Conservation (phyloP, 768 basidiomycete genomes). For the Mycena alexandri region DNA sequence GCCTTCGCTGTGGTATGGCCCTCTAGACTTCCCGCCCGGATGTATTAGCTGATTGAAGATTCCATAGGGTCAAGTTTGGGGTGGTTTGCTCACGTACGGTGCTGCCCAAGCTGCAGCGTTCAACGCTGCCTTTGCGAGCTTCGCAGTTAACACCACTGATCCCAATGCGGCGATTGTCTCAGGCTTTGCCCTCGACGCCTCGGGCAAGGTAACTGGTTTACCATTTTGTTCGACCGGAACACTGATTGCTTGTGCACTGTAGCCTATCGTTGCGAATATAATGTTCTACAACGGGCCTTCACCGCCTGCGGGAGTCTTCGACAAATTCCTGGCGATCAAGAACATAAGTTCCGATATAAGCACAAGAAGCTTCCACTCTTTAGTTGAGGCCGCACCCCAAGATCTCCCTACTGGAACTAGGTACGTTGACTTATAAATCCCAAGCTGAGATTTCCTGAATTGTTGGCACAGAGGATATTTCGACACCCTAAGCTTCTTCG, state of each 20-base stretch:
- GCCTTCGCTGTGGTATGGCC: conserved; percentile 58
- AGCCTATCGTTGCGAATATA: conserved; percentile 46
- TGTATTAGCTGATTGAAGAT: background rate
- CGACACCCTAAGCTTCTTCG: conserved; percentile 56
- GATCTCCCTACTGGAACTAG: conserved; percentile 47
- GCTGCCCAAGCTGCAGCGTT: conserved; percentile 42
- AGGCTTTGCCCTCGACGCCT: conserved; percentile 53
- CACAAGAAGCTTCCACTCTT: conserved; percentile 55
- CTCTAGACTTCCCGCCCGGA: background rate
- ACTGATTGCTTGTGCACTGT: conserved; percentile 8
- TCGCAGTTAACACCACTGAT: conserved; percentile 56
- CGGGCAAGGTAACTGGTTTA: conserved; percentile 47
- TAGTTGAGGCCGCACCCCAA: conserved; percentile 54
- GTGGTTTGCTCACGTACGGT: conserved; percentile 58
- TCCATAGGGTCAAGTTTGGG: conserved; percentile 63
- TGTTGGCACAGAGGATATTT: conserved; percentile 47
- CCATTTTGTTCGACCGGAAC: background rate
- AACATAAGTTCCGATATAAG: conserved; percentile 51
- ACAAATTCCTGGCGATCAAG: conserved; percentile 63
- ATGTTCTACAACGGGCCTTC: conserved; percentile 73
- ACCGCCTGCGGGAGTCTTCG: conserved; percentile 63
- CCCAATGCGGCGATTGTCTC: conserved; percentile 65
- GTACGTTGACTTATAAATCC: conserved; percentile 27
- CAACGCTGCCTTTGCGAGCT: conserved; percentile 54
- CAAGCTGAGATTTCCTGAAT: background rate